phyloP scores from a whole-genome alignment of 805 yeast genomes.

The Pichia sporocuriosa region DNA sequence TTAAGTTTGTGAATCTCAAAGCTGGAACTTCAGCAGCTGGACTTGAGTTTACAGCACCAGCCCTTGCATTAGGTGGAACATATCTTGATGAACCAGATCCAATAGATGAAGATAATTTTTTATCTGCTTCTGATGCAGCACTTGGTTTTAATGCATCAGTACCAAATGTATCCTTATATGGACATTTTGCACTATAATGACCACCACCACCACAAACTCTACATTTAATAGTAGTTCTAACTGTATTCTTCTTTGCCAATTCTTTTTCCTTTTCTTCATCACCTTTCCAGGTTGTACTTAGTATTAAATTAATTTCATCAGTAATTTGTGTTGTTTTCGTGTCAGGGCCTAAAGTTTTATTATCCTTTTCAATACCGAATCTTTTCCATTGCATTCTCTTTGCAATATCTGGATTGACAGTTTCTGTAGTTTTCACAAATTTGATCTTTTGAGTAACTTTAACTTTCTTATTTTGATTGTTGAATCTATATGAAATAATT shows the following conservation, averaged over 20 bases:
- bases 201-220: constrained; percentile 83
- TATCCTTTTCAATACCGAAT: constrained; percentile 72
- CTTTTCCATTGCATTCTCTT: constrained; percentile 80
- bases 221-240: constrained; percentile 56
- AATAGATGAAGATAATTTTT: no score
- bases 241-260: constrained; percentile 37
- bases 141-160: constrained; percentile 24
- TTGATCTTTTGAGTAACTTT: constrained; percentile 82
- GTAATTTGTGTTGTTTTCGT: constrained; percentile 82
- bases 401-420: constrained; percentile 82
- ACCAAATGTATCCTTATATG: constrained; percentile 83
- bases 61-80: constrained; percentile 48
- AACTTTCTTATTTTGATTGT: constrained; percentile 75
- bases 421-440: constrained; percentile 69
- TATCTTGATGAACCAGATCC: constrained; percentile 32
- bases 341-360: constrained; percentile 78
- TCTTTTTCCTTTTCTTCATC: constrained; percentile 66
- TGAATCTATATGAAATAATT: constrained; percentile 66
- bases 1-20: constrained; percentile 84
- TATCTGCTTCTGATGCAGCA: no score
- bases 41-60: constrained; percentile 31
- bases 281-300: constrained; percentile 74
- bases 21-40: constrained; percentile 24
- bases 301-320: constrained; percentile 69
- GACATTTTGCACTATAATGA: constrained; percentile 93